Conservation (phyloP, 768 basidiomycete genomes). For the Suillus lakei region DNA sequence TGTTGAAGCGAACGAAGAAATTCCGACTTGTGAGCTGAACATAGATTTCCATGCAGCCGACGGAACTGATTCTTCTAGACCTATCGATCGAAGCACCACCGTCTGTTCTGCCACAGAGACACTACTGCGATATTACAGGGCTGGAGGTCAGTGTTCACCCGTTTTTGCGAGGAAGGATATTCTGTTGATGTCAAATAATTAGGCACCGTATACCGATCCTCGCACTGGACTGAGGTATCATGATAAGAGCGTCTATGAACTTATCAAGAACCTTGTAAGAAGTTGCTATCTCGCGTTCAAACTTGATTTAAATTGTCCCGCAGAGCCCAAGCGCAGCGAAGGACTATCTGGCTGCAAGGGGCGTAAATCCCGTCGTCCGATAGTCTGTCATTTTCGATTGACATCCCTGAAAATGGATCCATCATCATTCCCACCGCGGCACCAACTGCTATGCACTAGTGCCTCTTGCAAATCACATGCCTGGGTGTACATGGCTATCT, state of each 20-base stretch:
- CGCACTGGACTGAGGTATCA: constrained; percentile 80
- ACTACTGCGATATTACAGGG: constrained; percentile 88
- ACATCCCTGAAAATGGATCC: background rate
- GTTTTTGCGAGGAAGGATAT: background rate
- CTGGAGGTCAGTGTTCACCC: constrained; percentile 57
- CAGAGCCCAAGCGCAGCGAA: constrained; percentile 75
- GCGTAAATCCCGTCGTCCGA: constrained; percentile 54
- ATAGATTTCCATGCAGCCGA: background rate
- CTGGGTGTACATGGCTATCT: background rate
- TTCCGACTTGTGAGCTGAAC: constrained; percentile 66
- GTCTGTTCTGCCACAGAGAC: constrained; percentile 73
- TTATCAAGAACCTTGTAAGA: constrained; percentile 74
- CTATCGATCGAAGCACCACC: constrained; percentile 86
- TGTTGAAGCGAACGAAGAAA: constrained; percentile 53
- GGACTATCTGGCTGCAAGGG: constrained; percentile 69
- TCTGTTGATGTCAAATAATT: background rate
- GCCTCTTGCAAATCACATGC: background rate
- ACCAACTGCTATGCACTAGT: background rate
- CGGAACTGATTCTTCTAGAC: constrained; percentile 45
- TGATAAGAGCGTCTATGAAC: constrained; percentile 85
- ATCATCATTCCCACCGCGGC: background rate
- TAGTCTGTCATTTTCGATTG: constrained; percentile 18
- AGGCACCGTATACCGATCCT: constrained; percentile 88
- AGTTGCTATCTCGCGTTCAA: too few relatives aligned
- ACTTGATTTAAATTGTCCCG: background rate